A percentile compares a stretch with the other conserved stretches of the same genome.
Evolutionary conservation across 164 flowering plant species (phyloP).

Genomic region (Pachysandra terminalis): DNA sequence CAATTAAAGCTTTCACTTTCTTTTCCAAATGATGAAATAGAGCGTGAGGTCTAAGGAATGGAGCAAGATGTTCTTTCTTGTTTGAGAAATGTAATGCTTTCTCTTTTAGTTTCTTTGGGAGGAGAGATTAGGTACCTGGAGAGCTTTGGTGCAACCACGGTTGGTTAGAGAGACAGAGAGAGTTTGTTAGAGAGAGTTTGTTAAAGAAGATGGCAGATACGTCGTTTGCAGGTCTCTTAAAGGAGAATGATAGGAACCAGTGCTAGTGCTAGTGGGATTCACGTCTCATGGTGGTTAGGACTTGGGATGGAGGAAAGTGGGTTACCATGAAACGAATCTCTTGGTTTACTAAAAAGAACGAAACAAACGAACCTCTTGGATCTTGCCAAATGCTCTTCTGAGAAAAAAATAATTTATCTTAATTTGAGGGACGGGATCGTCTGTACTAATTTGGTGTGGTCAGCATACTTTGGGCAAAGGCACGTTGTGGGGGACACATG

Average conservation of each 20-base stretch:
- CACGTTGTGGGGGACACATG: no score
- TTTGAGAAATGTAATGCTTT: conserved; percentile 5
- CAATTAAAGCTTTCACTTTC: conserved; percentile 33
- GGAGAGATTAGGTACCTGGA: conserved; percentile 5
- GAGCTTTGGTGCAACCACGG: background rate
- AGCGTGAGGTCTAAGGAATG: conserved; percentile 30
- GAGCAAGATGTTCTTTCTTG: no score
- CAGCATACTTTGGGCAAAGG: no score
- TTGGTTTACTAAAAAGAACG: no score
- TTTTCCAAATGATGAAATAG: conserved; percentile 23
- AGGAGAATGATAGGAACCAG: background rate
- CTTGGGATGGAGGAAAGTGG: conserved; percentile 4
- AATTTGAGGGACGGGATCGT: no score
- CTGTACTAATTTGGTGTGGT: no score
- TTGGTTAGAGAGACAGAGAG: conserved; percentile 10
- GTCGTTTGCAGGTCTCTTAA: background rate
- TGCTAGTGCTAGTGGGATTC: conserved; percentile 24
- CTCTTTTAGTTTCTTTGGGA: conserved; percentile 1
- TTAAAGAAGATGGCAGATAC: no score
- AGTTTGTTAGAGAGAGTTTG: background rate
- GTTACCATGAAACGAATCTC: background rate
- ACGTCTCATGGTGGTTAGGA: conserved; percentile 13
- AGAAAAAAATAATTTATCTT: no score
- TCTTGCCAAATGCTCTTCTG: no score
- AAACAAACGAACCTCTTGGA: no score